These are phyloP conservation scores for Wickerhamomyces rabaulensis DNA, from an alignment of 805 yeast genomes.

Conservation along the genomic window DNA sequence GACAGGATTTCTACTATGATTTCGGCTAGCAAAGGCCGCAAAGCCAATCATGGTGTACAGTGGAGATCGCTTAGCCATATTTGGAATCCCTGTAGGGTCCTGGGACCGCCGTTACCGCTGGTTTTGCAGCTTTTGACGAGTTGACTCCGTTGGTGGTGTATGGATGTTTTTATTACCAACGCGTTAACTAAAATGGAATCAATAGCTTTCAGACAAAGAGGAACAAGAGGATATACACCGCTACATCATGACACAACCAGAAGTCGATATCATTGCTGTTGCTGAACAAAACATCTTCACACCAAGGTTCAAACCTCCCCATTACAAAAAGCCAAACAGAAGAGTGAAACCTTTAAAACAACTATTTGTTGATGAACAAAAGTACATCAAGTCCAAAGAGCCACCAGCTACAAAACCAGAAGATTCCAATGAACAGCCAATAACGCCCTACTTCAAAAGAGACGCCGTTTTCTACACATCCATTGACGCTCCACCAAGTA, in stretches of 20 bases:
- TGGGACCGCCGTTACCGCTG: no score
- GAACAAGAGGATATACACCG: no score
- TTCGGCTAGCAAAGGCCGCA: no score
- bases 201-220: no score
- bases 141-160: no score
- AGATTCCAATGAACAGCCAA: neutral
- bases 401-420: neutral
- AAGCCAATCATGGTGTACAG: no score
- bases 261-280: conserved; percentile 10
- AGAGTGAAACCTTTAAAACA: conserved; percentile 75
- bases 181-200: no score
- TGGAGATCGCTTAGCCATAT: no score
- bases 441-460: conserved; percentile 21
- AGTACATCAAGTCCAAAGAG: conserved; percentile 42
- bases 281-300: conserved; percentile 21
- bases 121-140: no score
- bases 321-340: conserved; percentile 46
- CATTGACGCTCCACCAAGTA: conserved; percentile 81
- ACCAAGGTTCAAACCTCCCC: conserved; percentile 55
- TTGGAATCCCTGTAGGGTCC: no score
- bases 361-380: conserved; percentile 70
- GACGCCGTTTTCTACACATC: conserved; percentile 64
- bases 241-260: neutral
- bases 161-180: no score
- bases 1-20: no score